Evolutionary conservation across 1,284 basidiomycete species (phyloP).

Genomic region (Pseudozyma thailandica): DNA sequence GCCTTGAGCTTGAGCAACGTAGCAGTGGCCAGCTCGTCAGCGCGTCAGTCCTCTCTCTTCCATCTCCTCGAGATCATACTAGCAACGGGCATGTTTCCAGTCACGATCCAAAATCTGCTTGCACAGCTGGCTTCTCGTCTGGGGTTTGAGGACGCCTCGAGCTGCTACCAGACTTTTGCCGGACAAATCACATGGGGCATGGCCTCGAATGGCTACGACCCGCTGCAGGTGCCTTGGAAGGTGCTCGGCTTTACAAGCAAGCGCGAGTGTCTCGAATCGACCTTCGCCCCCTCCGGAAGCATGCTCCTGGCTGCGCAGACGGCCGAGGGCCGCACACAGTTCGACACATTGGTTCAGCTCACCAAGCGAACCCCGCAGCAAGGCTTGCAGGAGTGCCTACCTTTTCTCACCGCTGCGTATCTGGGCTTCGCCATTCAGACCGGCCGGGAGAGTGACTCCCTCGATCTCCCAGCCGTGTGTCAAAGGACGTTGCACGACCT

Average conservation of each 20-base stretch:
- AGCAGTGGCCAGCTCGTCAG: slow-evolving; percentile 81
- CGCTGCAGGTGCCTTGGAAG: slow-evolving; percentile 76
- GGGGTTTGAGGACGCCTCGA: slow-evolving; percentile 76
- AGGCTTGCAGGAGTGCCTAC: slow-evolving; percentile 76
- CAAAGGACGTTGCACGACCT: slow-evolving; percentile 13
- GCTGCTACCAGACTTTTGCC: slow-evolving; percentile 82
- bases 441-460: slow-evolving; percentile 18
- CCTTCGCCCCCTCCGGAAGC: slow-evolving; percentile 35
- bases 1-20: slow-evolving; percentile 83
- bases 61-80: slow-evolving; percentile 78
- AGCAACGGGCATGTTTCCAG: slow-evolving; percentile 69
- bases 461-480: slow-evolving; percentile 7
- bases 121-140: slow-evolving; percentile 76
- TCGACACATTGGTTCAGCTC: slow-evolving; percentile 76
- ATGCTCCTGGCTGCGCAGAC: slow-evolving; percentile 51
- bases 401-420: slow-evolving; percentile 77
- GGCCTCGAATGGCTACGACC: slow-evolving; percentile 70
- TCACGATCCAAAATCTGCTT: slow-evolving; percentile 77
- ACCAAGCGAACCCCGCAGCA: slow-evolving; percentile 72
- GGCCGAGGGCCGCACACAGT: slow-evolving; percentile 71
- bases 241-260: slow-evolving; percentile 78
- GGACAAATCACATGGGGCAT: slow-evolving; percentile 74
- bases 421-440: slow-evolving; percentile 72
- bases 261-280: slow-evolving; percentile 47
- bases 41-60: slow-evolving; percentile 87